Conservation (phyloP, 1,284 basidiomycete genomes). For the Cutaneotrichosporon sp. region DNA sequence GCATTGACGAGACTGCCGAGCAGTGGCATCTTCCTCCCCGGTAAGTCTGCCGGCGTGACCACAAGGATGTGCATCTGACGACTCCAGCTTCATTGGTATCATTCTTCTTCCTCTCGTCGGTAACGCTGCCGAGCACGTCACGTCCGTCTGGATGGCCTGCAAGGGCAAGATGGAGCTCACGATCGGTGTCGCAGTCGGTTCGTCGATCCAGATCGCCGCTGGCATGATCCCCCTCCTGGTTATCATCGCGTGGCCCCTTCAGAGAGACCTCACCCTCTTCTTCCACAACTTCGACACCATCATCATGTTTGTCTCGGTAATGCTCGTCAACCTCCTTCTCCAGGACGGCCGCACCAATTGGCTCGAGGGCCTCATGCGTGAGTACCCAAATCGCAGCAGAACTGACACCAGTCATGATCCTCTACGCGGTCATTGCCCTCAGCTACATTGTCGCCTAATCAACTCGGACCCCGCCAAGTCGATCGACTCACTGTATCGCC, state of each 20-base stretch:
- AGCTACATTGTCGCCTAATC: slow-evolving; percentile 8
- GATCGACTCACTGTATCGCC: background rate
- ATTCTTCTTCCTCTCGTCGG: slow-evolving; percentile 62
- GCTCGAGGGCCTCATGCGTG: slow-evolving; percentile 76
- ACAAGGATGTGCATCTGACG: slow-evolving; percentile 7
- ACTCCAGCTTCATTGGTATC: slow-evolving; percentile 51
- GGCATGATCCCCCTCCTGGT: slow-evolving; percentile 84
- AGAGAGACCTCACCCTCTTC: slow-evolving; percentile 70
- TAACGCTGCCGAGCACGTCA: slow-evolving; percentile 71
- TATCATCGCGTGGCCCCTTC: slow-evolving; percentile 75
- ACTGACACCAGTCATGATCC: slow-evolving; percentile 47
- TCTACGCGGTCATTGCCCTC: slow-evolving; percentile 22
- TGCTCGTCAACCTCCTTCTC: slow-evolving; percentile 76
- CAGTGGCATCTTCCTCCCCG: slow-evolving; percentile 77
- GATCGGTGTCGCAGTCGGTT: slow-evolving; percentile 86
- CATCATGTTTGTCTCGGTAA: slow-evolving; percentile 76
- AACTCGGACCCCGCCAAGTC: background rate
- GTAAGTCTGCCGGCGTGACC: slow-evolving; percentile 14
- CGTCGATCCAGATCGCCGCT: slow-evolving; percentile 87
- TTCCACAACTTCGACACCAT: slow-evolving; percentile 71
- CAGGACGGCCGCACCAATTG: slow-evolving; percentile 78
- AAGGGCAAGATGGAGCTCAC: slow-evolving; percentile 69
- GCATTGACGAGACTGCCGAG: slow-evolving; percentile 83
- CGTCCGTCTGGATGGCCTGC: slow-evolving; percentile 87
- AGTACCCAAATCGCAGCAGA: slow-evolving; percentile 2